Percentiles rank a stretch among this genome's conserved stretches.
phyloP scores from a whole-genome alignment of 129 eudicot genomes.

The Tagetes patula region DNA sequence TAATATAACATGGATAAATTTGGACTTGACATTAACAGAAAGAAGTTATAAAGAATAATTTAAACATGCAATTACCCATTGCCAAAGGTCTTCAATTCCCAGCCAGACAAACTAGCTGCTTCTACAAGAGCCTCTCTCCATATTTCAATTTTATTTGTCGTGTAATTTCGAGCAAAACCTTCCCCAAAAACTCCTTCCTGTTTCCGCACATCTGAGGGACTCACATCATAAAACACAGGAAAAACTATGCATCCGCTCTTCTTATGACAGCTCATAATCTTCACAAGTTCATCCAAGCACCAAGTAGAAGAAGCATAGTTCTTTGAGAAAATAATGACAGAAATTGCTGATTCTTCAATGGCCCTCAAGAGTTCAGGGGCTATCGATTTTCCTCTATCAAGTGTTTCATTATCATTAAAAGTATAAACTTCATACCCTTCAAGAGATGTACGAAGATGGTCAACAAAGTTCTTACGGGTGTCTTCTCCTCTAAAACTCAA shows the following conservation, averaged over 20 bases:
- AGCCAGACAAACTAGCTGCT: conserved; percentile 20
- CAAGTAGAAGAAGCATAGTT: background rate
- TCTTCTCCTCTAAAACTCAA: background rate
- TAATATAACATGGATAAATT: background rate
- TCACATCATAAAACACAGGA: conserved; percentile 8
- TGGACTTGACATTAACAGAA: background rate
- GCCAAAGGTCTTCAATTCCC: conserved; percentile 10
- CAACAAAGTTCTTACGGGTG: background rate
- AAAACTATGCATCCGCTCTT: background rate
- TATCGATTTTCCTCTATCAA: too few relatives aligned
- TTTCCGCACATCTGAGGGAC: conserved; percentile 16
- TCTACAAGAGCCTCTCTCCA: conserved; percentile 23
- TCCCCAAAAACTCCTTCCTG: conserved; percentile 14
- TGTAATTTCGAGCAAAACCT: conserved; percentile 1
- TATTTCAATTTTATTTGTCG: background rate
- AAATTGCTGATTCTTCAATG: conserved; percentile 15
- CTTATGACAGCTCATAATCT: background rate
- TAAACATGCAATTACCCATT: conserved; percentile 18
- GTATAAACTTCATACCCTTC: too few relatives aligned
- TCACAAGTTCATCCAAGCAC: background rate
- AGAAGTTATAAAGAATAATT: background rate
- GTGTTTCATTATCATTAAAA: too few relatives aligned
- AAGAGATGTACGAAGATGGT: background rate
- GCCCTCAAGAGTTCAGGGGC: conserved; percentile 6
- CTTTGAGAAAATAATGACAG: conserved; percentile 2